Evolutionary conservation across 257 asterid genomes (phyloP).

Genomic region (Phtheirospermum japonicum): DNA sequence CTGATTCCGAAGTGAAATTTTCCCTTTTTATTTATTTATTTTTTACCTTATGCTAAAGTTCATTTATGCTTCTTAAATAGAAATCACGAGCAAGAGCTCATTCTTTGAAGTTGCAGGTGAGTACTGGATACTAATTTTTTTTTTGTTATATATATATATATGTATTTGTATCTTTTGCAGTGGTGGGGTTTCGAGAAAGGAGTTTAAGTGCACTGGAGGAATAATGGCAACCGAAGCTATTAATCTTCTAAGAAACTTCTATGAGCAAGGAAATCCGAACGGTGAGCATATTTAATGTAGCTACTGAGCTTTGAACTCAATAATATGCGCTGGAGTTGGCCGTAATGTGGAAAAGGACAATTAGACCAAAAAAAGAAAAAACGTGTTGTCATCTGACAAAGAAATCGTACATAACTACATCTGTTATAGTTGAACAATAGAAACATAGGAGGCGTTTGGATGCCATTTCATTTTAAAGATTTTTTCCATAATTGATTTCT

Average conservation of each 20-base stretch:
- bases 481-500: too few relatives aligned
- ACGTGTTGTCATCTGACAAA: background rate
- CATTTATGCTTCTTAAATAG: slow-evolving; percentile 6
- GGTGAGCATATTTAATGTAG: slow-evolving; percentile 34
- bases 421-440: too few relatives aligned
- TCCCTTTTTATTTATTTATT: background rate
- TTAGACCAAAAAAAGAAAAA: background rate
- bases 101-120: background rate
- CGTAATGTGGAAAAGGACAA: too few relatives aligned
- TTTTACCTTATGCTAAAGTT: background rate
- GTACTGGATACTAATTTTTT: background rate
- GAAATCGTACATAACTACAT: too few relatives aligned
- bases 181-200: slow-evolving; percentile 38
- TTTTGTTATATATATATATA: background rate
- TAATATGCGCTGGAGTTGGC: too few relatives aligned
- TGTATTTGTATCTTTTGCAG: slow-evolving; percentile 25
- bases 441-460: too few relatives aligned
- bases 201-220: slow-evolving; percentile 84
- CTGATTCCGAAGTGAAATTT: slow-evolving; percentile 23
- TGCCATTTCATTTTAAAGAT: too few relatives aligned
- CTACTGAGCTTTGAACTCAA: too few relatives aligned
- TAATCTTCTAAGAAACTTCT: slow-evolving; percentile 66
- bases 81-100: slow-evolving; percentile 6
- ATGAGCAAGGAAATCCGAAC: slow-evolving; percentile 96
- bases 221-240: slow-evolving; percentile 80